Evolutionary conservation across 2,329 filamentous ascomycete genomes (phyloP), one percentile per base, ranked within the genome.

Genomic region (Calonectria pseudoturangicola): DNA sequence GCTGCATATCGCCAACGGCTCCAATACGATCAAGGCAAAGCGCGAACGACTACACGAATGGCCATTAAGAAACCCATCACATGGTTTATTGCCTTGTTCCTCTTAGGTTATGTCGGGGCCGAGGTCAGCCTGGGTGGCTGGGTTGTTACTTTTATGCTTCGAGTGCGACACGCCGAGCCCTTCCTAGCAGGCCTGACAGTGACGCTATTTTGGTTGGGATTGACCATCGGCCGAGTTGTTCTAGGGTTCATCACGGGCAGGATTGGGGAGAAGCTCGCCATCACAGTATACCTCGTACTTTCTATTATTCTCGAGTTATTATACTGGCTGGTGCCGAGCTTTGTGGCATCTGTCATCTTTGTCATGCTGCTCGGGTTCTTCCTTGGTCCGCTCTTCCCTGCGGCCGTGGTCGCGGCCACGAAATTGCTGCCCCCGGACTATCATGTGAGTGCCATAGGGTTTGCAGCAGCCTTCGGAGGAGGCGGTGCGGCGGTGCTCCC

Each of bases 91-190:
- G 89, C 94, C 2, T 73, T 93, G 2, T 97, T 97, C 81, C 85
- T 97, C 16, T 88, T 97, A 5, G 91, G 91, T 10, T 97, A 97
- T 79, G 92, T 96, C 0, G 95, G 95, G 4, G 89, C 91, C 7
- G 95, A 98, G 83, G 93, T 95, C 72, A 91, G 91, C 0, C 86
- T 95, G 2, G 93, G 93, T 12, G 85, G 94, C 18, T 97, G 94
- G 94, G 93, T 97, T 74, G 92, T 95, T 62, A 93, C 92, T 0
- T 97, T 98, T 81, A 97, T 98, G 94, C 91, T 96, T n/a, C 87
- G 90, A 25, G 92, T 95, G 28, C 90, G 95, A 16, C 83, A 92
- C 45, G 94, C 92, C 4, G 88, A 87, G 28, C 86, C 91, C 0
- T 96, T 97, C 79, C 88, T 92, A 2, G 92, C 93, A 41, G 95